Evolutionary conservation across 768 basidiomycete genomes (phyloP).

Genomic region (Termitomyces sp.): DNA sequence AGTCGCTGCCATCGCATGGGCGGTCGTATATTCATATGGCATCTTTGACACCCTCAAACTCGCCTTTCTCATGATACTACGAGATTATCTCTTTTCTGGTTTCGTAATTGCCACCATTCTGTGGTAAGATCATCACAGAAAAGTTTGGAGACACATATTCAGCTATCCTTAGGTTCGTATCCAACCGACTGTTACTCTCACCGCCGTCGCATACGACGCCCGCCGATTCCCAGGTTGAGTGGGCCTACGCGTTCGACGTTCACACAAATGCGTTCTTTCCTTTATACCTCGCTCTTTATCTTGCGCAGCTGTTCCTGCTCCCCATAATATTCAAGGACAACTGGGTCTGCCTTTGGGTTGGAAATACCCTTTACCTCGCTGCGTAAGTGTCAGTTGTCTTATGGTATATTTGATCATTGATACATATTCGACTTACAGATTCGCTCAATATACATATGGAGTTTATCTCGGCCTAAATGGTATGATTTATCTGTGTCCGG

Average conservation of each 20-base stretch:
- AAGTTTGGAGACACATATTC: constrained; percentile 11
- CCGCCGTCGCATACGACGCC: constrained; percentile 71
- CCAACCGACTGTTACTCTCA: constrained; percentile 68
- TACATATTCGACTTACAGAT: constrained; percentile 37
- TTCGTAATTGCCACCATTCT: constrained; percentile 70
- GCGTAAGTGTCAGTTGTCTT: constrained; percentile 51
- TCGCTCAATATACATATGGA: constrained; percentile 89
- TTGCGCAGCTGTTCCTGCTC: constrained; percentile 83
- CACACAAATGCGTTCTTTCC: constrained; percentile 98
- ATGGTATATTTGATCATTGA: not conserved
- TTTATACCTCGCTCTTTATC: constrained; percentile 84
- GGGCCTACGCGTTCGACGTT: constrained; percentile 95
- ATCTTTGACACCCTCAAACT: constrained; percentile 55
- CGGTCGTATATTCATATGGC: constrained; percentile 71
- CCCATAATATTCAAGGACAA: constrained; percentile 80
- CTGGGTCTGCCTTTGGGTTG: constrained; percentile 93
- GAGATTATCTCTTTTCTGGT: constrained; percentile 85
- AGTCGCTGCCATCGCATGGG: constrained; percentile 88
- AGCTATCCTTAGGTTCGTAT: constrained; percentile 49
- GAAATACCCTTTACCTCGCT: constrained; percentile 87
- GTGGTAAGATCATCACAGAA: constrained; percentile 71
- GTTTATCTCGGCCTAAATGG: constrained; percentile 85
- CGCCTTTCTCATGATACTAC: constrained; percentile 77
- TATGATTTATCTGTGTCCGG: constrained; percentile 19
- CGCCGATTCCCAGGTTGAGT: constrained; percentile 75